phyloP scores from a whole-genome alignment of 2,329 filamentous ascomycete species.

The Paecilomyces sp. region DNA sequence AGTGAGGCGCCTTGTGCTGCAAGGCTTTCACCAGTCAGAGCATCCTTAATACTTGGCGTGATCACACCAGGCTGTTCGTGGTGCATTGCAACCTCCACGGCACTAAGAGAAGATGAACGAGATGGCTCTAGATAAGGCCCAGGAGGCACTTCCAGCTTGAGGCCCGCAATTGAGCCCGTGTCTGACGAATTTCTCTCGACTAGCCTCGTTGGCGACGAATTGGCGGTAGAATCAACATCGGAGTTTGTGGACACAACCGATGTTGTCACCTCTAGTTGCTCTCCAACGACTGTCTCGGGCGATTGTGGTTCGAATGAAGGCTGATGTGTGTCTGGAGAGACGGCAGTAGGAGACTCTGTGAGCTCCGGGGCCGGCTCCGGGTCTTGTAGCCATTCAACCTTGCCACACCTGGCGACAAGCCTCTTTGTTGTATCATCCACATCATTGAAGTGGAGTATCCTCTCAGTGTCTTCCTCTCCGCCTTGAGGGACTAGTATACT shows the following conservation, averaged over 20 bases:
- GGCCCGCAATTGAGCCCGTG: constrained; percentile 13
- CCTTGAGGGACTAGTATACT: constrained; percentile 61
- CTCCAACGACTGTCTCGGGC: constrained; percentile 2
- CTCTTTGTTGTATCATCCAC: constrained; percentile 44
- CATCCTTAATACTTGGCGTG: constrained; percentile 61
- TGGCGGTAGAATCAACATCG: constrained; percentile 36
- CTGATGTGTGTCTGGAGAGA: constrained; percentile 2
- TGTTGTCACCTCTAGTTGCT: constrained; percentile 28
- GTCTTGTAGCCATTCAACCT: constrained; percentile 40
- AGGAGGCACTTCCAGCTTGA: constrained; percentile 31
- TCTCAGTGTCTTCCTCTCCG: constrained; percentile 35
- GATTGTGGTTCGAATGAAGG: constrained; percentile 9
- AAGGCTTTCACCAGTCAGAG: constrained; percentile 11
- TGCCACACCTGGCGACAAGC: constrained; percentile 39
- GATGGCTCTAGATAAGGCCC: constrained; percentile 66
- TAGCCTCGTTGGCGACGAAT: constrained; percentile 34
- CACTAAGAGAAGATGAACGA: constrained; percentile 66
- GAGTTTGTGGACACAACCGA: constrained; percentile 24
- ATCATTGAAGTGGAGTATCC: constrained; percentile 42
- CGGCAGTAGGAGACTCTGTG: constrained; percentile 1
- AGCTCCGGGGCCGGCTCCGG: constrained; percentile 17
- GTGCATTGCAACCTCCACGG: constrained; percentile 69
- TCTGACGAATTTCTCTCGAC: constrained; percentile 22
- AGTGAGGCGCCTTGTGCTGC: constrained; percentile 9
- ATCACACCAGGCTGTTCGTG: constrained; percentile 77